Conservation (phyloP, 2,329 filamentous ascomycete genomes). For the Alternaria atra region DNA sequence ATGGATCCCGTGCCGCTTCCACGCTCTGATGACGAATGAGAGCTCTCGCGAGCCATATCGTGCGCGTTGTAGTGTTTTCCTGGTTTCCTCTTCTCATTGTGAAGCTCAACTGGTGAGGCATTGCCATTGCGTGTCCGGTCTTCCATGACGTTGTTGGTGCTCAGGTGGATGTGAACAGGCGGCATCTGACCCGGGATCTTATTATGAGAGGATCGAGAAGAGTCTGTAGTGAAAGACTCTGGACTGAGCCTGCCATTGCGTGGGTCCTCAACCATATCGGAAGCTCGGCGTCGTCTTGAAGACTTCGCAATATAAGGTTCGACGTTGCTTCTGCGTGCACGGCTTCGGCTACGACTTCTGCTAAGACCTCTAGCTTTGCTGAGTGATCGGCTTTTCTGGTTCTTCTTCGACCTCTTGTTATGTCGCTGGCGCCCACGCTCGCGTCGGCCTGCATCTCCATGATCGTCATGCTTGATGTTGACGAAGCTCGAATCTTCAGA, state of each 20-base stretch:
- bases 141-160: slow-evolving; percentile 16
- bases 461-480: slow-evolving; percentile 33
- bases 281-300: slow-evolving; percentile 20
- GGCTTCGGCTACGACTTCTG: slow-evolving; percentile 13
- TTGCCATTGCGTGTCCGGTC: slow-evolving; percentile 21
- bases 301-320: slow-evolving; percentile 19
- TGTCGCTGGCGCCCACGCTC: slow-evolving; percentile 27
- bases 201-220: slow-evolving; percentile 24
- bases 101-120: slow-evolving; percentile 17
- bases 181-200: slow-evolving; percentile 17
- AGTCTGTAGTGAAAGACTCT: slow-evolving; percentile 23
- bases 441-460: slow-evolving; percentile 21
- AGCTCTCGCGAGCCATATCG: slow-evolving; percentile 26
- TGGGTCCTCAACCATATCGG: slow-evolving; percentile 22
- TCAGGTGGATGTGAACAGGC: slow-evolving; percentile 35
- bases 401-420: slow-evolving; percentile 19
- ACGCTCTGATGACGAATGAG: slow-evolving; percentile 23
- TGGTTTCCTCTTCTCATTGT: slow-evolving; percentile 17
- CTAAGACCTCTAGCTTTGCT: slow-evolving; percentile 22
- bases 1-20: slow-evolving; percentile 36
- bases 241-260: slow-evolving; percentile 30
- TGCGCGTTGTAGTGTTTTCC: slow-evolving; percentile 19
- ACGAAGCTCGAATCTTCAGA: slow-evolving; percentile 23
- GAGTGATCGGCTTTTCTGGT: slow-evolving; percentile 16
- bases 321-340: slow-evolving; percentile 14